Conservation (phyloP, 2,329 filamentous ascomycete species). For the Trichoderma hamatum region DNA sequence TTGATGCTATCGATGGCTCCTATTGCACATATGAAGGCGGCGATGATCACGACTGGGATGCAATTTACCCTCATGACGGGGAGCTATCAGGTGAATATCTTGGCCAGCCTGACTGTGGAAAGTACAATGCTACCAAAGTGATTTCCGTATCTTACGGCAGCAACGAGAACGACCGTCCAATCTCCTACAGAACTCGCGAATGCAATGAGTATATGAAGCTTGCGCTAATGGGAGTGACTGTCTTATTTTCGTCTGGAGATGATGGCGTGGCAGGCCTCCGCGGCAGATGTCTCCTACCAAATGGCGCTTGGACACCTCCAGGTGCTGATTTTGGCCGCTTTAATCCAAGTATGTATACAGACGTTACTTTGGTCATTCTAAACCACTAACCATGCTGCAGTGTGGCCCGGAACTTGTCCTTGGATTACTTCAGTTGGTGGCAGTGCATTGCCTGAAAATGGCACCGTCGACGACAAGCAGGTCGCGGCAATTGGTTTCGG, state of each 20-base stretch:
- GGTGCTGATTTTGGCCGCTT: constrained; percentile 30
- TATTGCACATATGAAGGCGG: constrained; percentile 44
- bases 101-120: constrained; percentile 49
- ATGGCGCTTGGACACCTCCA: constrained; percentile 50
- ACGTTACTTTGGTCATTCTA: background rate
- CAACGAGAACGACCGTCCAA: constrained; percentile 52
- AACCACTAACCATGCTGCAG: background rate
- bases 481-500: constrained; percentile 42
- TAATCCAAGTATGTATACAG: background rate
- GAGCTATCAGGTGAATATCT: constrained; percentile 47
- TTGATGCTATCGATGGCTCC: constrained; percentile 50
- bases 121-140: constrained; percentile 51
- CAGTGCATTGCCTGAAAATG: background rate
- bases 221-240: constrained; percentile 53
- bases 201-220: constrained; percentile 62
- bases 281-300: constrained; percentile 27
- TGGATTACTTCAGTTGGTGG: constrained; percentile 11
- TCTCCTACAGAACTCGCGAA: constrained; percentile 53
- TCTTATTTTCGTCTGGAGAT: constrained; percentile 47
- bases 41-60: constrained; percentile 42
- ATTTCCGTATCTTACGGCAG: constrained; percentile 58
- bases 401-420: constrained; percentile 42
- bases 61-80: constrained; percentile 34
- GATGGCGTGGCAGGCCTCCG: constrained; percentile 27
- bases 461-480: constrained; percentile 23